phyloP scores from a whole-genome alignment of 805 yeast genomes.

The Metschnikowia reukaufii region DNA sequence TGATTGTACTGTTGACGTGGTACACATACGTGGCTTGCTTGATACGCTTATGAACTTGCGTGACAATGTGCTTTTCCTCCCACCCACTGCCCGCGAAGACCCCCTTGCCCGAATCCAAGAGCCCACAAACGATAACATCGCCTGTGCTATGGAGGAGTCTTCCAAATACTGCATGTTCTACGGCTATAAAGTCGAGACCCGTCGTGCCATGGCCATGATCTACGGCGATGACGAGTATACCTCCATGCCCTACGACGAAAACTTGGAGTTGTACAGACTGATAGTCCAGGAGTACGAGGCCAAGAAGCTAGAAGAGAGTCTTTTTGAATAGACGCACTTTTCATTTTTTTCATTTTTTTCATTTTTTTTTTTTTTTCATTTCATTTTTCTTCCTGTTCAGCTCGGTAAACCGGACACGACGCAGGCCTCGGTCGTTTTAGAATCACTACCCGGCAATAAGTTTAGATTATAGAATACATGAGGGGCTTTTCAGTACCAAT shows the following conservation, averaged over 20 bases:
- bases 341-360: background rate
- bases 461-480: too few species aligned
- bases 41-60: conserved; percentile 11
- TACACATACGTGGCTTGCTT: conserved; percentile 32
- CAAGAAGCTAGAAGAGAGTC: background rate
- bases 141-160: conserved; percentile 16
- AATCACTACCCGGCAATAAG: too few species aligned
- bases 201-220: background rate
- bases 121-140: conserved; percentile 12
- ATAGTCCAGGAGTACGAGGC: background rate
- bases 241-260: background rate
- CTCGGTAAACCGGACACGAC: too few species aligned
- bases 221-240: conserved; percentile 1
- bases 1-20: conserved; percentile 36
- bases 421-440: too few species aligned
- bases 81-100: too few species aligned
- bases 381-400: too few species aligned
- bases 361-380: background rate
- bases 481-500: too few species aligned
- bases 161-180: conserved; percentile 9
- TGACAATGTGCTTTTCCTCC: conserved; percentile 8
- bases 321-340: background rate
- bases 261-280: conserved; percentile 3
- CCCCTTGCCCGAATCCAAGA: too few species aligned
- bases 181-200: conserved; percentile 5